Conservation (phyloP, 805 yeast species). For the Metschnikowia dekortorum region DNA sequence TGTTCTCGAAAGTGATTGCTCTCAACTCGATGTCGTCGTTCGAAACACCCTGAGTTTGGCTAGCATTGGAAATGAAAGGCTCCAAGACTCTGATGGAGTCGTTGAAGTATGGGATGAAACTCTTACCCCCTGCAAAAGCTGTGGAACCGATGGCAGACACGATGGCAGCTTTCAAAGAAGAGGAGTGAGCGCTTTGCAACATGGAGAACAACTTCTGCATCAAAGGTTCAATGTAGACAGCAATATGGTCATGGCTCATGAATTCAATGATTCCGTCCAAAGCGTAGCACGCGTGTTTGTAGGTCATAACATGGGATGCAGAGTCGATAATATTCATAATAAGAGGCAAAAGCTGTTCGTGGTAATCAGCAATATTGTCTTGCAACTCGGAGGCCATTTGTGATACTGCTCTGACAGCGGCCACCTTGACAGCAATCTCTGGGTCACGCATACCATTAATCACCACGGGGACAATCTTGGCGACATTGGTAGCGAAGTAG, state of each 20-base stretch:
- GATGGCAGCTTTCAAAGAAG: conserved; percentile 71
- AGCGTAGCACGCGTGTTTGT: conserved; percentile 86
- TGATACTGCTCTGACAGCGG: conserved; percentile 78
- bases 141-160: conserved; percentile 97
- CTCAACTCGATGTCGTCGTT: conserved; percentile 90
- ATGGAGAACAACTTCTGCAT: conserved; percentile 85
- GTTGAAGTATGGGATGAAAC: conserved; percentile 81
- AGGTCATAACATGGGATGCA: conserved; percentile 76
- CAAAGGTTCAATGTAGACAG: conserved; percentile 76
- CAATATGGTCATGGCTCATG: conserved; percentile 82
- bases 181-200: conserved; percentile 70
- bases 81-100: conserved; percentile 76
- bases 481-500: conserved; percentile 70
- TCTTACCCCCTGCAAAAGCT: conserved; percentile 90
- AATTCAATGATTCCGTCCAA: conserved; percentile 89
- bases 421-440: conserved; percentile 71
- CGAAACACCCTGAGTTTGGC: conserved; percentile 67
- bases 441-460: conserved; percentile 73
- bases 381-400: conserved; percentile 80
- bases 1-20: conserved; percentile 88
- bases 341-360: conserved; percentile 76
- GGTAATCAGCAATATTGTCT: conserved; percentile 78
- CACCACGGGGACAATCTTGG: conserved; percentile 66
- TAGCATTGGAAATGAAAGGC: conserved; percentile 70
- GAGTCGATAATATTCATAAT: conserved; percentile 83